Evolutionary conservation across 2,329 filamentous ascomycete species (phyloP), one percentile per base, ranked within the genome.

Genomic region (Fusarium oligoseptatum): DNA sequence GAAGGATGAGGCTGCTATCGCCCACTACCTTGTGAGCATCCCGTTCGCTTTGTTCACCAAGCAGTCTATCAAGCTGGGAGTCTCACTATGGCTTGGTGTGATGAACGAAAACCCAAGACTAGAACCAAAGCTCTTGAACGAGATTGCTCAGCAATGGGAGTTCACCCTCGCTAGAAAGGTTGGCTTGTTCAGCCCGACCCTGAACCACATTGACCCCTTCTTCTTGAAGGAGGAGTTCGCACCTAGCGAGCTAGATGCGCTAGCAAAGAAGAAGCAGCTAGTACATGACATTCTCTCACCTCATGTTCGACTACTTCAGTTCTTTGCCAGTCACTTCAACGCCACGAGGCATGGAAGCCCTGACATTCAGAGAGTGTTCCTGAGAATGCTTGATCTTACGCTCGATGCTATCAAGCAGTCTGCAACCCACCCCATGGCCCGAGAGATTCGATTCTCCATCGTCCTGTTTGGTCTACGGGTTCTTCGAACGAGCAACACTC

Each of bases 81-180:
- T 98, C 39, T 98, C 97, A 5, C 86, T 99, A 8, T 99, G 97
- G 97, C 91, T 98, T 70, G 97, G 97, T 29, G 94, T 98, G 15
- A 97, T 98, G 79, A 97, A 98, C 78, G 97, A 99, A 82, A 98
- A 98, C 79, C 94, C 95, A 3, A 90, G 90, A 66, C 92, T 98
- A 83, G 95, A 98, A 82, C 90, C 96, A 10, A 92, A 95, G 70
- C 91, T 99, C 66, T 85, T 99, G 36, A 92, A 92, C 62, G 95
- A 97, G 81, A 94, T 98, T 77, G 93, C 93, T 11, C 93, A 97
- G 80, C 94, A 96, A 73, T 99, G 96, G 94, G 96, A 98, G 82
- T 87, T 89, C 67, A 97, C 93, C 5, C 92, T 98, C 55, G 89
- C 94, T 68, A 92, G 90, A 76, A 91, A 90, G 72, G 89, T 93